Conservation (phyloP, 2,329 filamentous ascomycete genomes). For the Exophiala dermatitidis region DNA sequence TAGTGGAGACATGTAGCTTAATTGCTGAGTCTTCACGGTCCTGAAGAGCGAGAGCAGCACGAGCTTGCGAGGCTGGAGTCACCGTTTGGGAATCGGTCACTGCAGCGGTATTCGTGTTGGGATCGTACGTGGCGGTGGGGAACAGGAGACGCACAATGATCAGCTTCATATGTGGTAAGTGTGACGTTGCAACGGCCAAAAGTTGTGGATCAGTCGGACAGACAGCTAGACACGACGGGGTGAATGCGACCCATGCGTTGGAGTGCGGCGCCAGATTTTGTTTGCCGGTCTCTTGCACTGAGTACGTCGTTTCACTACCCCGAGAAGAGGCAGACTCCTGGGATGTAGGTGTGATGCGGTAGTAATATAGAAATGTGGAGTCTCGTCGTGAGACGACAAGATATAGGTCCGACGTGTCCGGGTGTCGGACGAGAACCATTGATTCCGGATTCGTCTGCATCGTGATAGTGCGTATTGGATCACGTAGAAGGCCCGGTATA, state of each 20-base stretch:
- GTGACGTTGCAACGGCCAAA: conserved; percentile 54
- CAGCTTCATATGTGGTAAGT: conserved; percentile 56
- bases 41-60: conserved; percentile 34
- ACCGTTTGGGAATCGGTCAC: conserved; percentile 1
- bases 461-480: conserved; percentile 39
- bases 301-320: conserved; percentile 22
- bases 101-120: conserved; percentile 1
- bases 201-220: conserved; percentile 50
- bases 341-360: conserved; percentile 30
- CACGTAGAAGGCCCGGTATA: conserved; percentile 31
- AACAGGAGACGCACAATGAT: conserved; percentile 53
- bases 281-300: conserved; percentile 43
- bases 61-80: conserved; percentile 21
- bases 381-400: conserved; percentile 51
- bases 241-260: conserved; percentile 56
- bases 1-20: conserved; percentile 51
- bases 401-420: conserved; percentile 42
- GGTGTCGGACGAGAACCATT: conserved; percentile 47
- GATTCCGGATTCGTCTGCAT: conserved; percentile 52
- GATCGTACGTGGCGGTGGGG: conserved; percentile 31
- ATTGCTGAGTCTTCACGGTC: conserved; percentile 55
- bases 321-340: conserved; percentile 16
- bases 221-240: conserved; percentile 50
- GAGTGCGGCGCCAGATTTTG: conserved; percentile 58
- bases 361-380: conserved; percentile 54